Evolutionary conservation across 2,329 filamentous ascomycete genomes (phyloP).

Genomic region (Pseudogymnoascus sp.): DNA sequence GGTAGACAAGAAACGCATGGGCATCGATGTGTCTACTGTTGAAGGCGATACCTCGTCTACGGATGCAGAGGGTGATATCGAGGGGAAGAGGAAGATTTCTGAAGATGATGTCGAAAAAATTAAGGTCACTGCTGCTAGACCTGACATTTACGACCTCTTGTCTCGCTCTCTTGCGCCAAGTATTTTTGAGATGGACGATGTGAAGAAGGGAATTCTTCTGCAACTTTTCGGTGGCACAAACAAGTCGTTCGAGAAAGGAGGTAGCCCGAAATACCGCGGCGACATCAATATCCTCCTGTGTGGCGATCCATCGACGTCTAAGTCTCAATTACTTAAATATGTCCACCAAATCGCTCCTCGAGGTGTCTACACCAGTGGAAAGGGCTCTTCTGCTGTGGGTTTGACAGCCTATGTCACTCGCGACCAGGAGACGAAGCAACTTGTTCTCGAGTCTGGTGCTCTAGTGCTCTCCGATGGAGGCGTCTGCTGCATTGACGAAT

Average conservation of each 20-base stretch:
- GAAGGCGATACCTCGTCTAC: conserved; percentile 60
- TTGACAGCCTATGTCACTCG: conserved; percentile 71
- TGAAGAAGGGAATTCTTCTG: conserved; percentile 95
- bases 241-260: conserved; percentile 94
- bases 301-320: conserved; percentile 92
- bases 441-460: conserved; percentile 68
- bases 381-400: conserved; percentile 69
- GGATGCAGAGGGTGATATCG: conserved; percentile 57
- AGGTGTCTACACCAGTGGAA: conserved; percentile 69
- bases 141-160: conserved; percentile 89
- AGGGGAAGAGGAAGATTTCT: conserved; percentile 75
- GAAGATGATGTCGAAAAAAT: conserved; percentile 89
- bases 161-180: conserved; percentile 87
- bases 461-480: conserved; percentile 67
- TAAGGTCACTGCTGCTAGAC: conserved; percentile 65
- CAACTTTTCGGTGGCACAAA: conserved; percentile 97
- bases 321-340: conserved; percentile 90
- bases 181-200: conserved; percentile 95
- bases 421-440: conserved; percentile 64
- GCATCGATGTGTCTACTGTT: conserved; percentile 81
- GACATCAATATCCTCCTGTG: conserved; percentile 97
- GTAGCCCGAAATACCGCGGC: conserved; percentile 88
- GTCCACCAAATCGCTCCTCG: conserved; percentile 96
- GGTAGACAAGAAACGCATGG: conserved; percentile 89
- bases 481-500: conserved; percentile 72